Evolutionary conservation across 2,329 filamentous ascomycete genomes (phyloP).

Genomic region (Cyphellophora europaea): DNA sequence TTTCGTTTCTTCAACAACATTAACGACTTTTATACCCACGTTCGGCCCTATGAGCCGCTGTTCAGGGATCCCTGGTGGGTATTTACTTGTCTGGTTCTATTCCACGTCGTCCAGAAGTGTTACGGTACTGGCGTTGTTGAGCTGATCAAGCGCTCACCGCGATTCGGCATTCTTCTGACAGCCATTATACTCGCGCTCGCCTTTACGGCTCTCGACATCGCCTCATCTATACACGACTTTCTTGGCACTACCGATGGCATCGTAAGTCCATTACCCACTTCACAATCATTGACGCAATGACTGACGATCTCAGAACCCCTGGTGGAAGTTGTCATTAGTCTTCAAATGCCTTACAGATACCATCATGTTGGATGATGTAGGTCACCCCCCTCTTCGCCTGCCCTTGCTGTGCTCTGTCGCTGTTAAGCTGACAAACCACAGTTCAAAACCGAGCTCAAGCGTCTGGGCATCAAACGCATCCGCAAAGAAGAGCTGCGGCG

Average conservation of each 20-base stretch:
- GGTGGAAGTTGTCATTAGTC: constrained; percentile 51
- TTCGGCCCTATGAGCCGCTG: constrained; percentile 50
- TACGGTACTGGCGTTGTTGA: constrained; percentile 52
- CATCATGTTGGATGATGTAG: constrained; percentile 59
- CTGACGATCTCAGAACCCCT: constrained; percentile 54
- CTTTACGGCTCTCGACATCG: constrained; percentile 53
- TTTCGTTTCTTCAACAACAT: constrained; percentile 54
- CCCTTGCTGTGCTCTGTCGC: too few species aligned
- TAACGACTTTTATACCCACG: constrained; percentile 43
- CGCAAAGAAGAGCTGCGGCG: constrained; percentile 15
- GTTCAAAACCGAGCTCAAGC: constrained; percentile 47
- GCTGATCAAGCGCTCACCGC: constrained; percentile 50
- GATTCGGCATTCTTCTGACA: constrained; percentile 52
- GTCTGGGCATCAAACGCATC: constrained; percentile 16
- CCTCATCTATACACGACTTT: constrained; percentile 42
- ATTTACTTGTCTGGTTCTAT: constrained; percentile 49
- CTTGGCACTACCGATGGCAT: constrained; percentile 17
- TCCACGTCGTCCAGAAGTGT: constrained; percentile 42
- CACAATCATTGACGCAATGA: neutral
- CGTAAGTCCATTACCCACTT: constrained; percentile 4
- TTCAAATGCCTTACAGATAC: constrained; percentile 61
- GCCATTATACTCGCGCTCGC: constrained; percentile 51
- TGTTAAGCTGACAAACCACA: too few species aligned
- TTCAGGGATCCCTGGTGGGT: constrained; percentile 62
- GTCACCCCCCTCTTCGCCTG: too few species aligned